Conservation (phyloP, 2,329 filamentous ascomycete species). For the Curvularia verruculosa region DNA sequence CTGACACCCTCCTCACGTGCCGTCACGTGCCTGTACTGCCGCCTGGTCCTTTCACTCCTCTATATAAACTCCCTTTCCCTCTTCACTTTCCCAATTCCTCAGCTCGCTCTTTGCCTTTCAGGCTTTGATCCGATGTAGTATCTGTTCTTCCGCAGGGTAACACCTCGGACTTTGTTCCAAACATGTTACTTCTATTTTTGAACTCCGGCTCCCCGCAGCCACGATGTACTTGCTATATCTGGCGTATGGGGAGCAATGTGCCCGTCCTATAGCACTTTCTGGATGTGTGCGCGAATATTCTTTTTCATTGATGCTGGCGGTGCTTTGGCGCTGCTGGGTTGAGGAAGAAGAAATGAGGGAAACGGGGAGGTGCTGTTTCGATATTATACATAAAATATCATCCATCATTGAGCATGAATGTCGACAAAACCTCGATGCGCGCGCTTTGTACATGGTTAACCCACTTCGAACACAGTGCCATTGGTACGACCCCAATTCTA, state of each 20-base stretch:
- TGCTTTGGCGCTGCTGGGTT: not conserved
- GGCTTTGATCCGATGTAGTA: conserved; percentile 17
- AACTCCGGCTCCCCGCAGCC: not conserved
- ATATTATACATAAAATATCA: no score
- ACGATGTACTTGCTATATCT: conserved; percentile 6
- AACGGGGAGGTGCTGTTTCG: not conserved
- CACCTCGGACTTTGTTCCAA: conserved; percentile 8
- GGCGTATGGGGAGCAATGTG: conserved; percentile 4
- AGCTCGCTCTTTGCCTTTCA: conserved; percentile 10
- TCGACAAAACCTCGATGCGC: not conserved
- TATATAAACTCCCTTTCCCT: conserved; percentile 3
- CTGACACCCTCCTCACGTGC: not conserved
- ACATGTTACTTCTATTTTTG: conserved; percentile 8
- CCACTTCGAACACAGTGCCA: not conserved
- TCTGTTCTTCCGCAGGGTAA: conserved; percentile 18
- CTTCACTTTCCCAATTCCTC: not conserved
- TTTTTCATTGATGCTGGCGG: conserved; percentile 10
- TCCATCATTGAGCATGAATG: not conserved
- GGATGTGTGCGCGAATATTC: conserved; percentile 12
- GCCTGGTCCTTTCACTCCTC: not conserved
- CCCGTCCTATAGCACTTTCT: conserved; percentile 14
- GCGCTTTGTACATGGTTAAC: not conserved
- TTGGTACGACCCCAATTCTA: not conserved
- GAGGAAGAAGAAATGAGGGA: conserved; percentile 7
- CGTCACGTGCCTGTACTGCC: not conserved